Evolutionary conservation across 495 filamentous ascomycete genomes (phyloP).

Genomic region (Trichoderma orchidacearum): DNA sequence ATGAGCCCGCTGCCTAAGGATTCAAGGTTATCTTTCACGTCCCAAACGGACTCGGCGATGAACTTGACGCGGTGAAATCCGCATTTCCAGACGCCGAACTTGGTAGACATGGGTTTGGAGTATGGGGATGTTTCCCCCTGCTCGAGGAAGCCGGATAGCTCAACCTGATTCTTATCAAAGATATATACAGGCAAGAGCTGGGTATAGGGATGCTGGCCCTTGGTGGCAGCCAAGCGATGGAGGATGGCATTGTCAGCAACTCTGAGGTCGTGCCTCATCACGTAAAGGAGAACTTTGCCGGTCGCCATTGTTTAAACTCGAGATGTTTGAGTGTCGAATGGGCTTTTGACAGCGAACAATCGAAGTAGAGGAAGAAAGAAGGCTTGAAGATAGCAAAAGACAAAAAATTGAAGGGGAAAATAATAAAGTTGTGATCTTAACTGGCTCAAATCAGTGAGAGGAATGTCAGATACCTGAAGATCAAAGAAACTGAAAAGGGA

Average conservation of each 20-base stretch:
- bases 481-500: too few species aligned
- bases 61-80: constrained; percentile 57
- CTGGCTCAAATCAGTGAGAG: too few species aligned
- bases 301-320: constrained; percentile 14
- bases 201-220: constrained; percentile 38
- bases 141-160: constrained; percentile 53
- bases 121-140: constrained; percentile 35
- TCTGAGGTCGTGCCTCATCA: constrained; percentile 54
- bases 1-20: constrained; percentile 42
- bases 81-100: constrained; percentile 48
- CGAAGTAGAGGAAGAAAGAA: neutral
- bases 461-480: too few species aligned
- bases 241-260: constrained; percentile 55
- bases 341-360: neutral
- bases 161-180: constrained; percentile 49
- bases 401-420: neutral
- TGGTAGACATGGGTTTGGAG: constrained; percentile 41
- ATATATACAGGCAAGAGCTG: constrained; percentile 55
- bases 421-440: too few species aligned
- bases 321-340: neutral
- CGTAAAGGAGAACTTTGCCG: constrained; percentile 40
- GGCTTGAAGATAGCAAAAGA: neutral
- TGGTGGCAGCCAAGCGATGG: constrained; percentile 31
- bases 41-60: constrained; percentile 52
- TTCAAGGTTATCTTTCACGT: constrained; percentile 43